A percentile compares a stretch with the other conserved stretches of the same genome.
Evolutionary conservation across 441 rosid species (phyloP).

Genomic region (Pelargonium cotyledonis): DNA sequence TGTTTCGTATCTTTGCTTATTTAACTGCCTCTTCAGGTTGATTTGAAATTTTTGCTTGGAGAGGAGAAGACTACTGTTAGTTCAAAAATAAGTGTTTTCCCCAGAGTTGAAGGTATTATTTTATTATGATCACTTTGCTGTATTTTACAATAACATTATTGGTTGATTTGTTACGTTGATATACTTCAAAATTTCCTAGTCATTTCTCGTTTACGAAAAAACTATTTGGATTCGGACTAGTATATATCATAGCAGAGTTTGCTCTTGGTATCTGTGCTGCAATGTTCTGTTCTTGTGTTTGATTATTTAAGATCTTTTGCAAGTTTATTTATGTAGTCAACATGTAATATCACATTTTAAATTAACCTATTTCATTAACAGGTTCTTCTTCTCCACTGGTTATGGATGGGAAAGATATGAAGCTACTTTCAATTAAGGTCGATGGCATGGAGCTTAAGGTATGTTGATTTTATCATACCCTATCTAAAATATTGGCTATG

Average conservation of each 20-base stretch:
- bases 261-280: neutral
- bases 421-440: constrained; percentile 69
- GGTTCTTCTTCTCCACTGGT: constrained; percentile 68
- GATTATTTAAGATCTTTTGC: neutral
- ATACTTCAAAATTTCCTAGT: neutral
- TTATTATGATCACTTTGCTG: neutral
- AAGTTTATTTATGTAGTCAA: neutral
- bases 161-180: constrained; percentile 2
- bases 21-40: constrained; percentile 49
- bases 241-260: neutral
- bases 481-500: neutral
- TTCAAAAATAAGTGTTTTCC: constrained; percentile 64
- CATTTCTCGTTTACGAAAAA: neutral
- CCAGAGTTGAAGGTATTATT: constrained; percentile 72
- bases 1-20: constrained; percentile 17
- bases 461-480: constrained; percentile 8
- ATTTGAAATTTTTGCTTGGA: constrained; percentile 66
- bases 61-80: constrained; percentile 91
- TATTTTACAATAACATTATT: neutral
- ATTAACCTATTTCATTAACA: constrained; percentile 17
- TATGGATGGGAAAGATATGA: constrained; percentile 73
- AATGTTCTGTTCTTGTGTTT: neutral
- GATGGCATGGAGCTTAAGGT: constrained; percentile 67
- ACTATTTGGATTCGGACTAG: neutral
- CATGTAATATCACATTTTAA: neutral